Percentiles rank a stretch among this genome's conserved stretches.
phyloP scores from a whole-genome alignment of 139 green algal genomes.

The Coccomyxa sp. region DNA sequence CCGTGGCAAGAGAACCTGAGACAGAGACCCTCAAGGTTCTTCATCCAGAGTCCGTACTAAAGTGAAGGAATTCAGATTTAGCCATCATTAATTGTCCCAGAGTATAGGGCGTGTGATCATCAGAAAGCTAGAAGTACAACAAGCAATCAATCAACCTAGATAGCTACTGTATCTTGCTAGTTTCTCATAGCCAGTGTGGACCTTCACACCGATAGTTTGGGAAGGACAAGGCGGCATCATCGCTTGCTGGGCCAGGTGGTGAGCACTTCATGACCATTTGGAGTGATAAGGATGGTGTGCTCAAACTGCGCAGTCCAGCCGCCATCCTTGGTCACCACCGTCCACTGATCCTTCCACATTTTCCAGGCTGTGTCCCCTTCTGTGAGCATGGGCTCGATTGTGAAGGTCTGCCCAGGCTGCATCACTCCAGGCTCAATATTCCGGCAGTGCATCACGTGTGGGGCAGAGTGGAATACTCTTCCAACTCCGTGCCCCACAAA shows the following conservation, averaged over 20 bases:
- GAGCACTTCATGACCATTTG: constrained; percentile 82
- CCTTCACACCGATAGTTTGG: background rate
- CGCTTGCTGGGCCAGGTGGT: constrained; percentile 35
- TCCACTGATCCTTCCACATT: constrained; percentile 95
- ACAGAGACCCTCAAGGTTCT: too few relatives aligned
- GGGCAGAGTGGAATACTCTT: constrained; percentile 81
- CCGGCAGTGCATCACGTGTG: constrained; percentile 76
- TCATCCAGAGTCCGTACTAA: too few relatives aligned
- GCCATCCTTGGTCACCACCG: constrained; percentile 85
- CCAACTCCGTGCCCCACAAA: constrained; percentile 97
- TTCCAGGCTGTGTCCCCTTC: constrained; percentile 43
- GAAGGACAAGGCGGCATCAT: too few relatives aligned
- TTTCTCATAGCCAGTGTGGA: background rate
- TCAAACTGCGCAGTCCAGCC: constrained; percentile 87
- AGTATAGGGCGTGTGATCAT: background rate
- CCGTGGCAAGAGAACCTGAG: too few relatives aligned
- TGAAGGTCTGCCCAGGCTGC: constrained; percentile 89
- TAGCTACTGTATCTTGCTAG: background rate
- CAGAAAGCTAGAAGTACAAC: background rate
- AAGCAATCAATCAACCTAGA: background rate
- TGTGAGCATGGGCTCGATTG: constrained; percentile 97
- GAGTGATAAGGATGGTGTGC: constrained; percentile 94
- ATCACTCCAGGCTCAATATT: constrained; percentile 70
- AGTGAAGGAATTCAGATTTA: too few relatives aligned
- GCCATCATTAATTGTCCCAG: background rate